phyloP scores from a whole-genome alignment of 768 basidiomycete species.

The Russula earlei region DNA sequence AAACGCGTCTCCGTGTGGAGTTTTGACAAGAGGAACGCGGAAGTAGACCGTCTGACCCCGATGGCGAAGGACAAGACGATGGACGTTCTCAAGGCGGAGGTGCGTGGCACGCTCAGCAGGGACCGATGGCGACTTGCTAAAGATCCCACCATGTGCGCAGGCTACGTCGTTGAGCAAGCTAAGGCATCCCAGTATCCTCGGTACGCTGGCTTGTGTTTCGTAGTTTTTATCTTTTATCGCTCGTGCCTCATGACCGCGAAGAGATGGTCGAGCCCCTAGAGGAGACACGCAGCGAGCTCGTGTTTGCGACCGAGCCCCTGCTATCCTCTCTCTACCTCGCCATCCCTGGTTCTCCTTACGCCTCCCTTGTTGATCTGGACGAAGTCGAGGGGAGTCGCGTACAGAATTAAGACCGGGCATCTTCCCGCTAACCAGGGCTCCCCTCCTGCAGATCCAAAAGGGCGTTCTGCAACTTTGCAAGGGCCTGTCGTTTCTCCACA shows the following conservation, averaged over 20 bases:
- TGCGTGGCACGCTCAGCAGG: slow-evolving; percentile 26
- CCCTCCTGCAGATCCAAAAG: slow-evolving; percentile 76
- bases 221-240: not conserved
- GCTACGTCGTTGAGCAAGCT: slow-evolving; percentile 75
- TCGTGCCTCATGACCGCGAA: slow-evolving; percentile 26
- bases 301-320: slow-evolving; percentile 90
- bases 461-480: slow-evolving; percentile 90
- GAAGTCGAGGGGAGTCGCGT: slow-evolving; percentile 73
- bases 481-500: slow-evolving; percentile 83
- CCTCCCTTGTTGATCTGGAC: slow-evolving; percentile 71
- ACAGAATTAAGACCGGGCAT: not conserved
- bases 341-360: slow-evolving; percentile 53
- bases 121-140: not conserved
- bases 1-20: slow-evolving; percentile 92
- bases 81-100: slow-evolving; percentile 88
- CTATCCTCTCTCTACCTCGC: slow-evolving; percentile 73
- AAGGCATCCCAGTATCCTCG: slow-evolving; percentile 88
- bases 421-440: slow-evolving; percentile 13
- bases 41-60: slow-evolving; percentile 60
- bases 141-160: slow-evolving; percentile 32
- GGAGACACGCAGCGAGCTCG: slow-evolving; percentile 80
- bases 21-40: slow-evolving; percentile 72
- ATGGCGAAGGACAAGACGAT: slow-evolving; percentile 62
- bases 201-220: slow-evolving; percentile 32
- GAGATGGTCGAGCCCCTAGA: slow-evolving; percentile 98